A percentile compares a stretch with the other conserved stretches of the same genome.
Conservation (phyloP, 2,329 filamentous ascomycete species). For the Samsoniella hepiali region DNA sequence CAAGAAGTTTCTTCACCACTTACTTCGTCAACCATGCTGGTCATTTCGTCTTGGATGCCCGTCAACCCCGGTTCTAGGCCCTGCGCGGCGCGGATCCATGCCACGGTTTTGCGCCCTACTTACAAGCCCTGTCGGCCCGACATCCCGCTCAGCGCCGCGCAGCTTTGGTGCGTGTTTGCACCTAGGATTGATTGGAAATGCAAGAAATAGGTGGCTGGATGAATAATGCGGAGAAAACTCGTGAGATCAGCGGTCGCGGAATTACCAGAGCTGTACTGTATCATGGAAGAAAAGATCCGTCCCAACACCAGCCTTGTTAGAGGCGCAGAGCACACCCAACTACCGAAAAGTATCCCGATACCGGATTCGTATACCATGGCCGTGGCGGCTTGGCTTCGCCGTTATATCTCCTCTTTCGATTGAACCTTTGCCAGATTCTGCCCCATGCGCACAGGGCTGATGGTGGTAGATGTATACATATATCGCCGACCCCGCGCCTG, state of each 20-base stretch:
- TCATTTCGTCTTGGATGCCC: not conserved
- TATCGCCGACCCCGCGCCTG: not conserved
- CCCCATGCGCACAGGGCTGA: not conserved
- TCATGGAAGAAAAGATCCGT: not conserved
- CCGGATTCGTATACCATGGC: not conserved
- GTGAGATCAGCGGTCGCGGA: no score
- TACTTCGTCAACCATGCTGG: not conserved
- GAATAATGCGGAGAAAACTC: not conserved
- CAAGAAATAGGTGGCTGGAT: not conserved
- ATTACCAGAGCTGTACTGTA: not conserved
- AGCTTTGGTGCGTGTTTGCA: not conserved
- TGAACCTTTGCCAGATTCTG: not conserved
- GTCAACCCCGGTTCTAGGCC: not conserved
- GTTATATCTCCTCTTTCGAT: not conserved
- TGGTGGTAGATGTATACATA: not conserved
- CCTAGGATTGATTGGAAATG: not conserved
- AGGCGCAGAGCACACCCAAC: not conserved
- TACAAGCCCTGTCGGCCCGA: constrained; percentile 4
- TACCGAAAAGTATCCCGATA: not conserved
- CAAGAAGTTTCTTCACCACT: not conserved
- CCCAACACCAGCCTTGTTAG: not conserved
- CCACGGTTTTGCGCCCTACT: not conserved
- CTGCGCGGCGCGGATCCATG: constrained; percentile 6
- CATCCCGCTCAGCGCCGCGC: not conserved
- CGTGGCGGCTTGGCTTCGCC: not conserved